Conservation (phyloP, 2,329 filamentous ascomycete genomes). For the Arthrobotrys musiformis region DNA sequence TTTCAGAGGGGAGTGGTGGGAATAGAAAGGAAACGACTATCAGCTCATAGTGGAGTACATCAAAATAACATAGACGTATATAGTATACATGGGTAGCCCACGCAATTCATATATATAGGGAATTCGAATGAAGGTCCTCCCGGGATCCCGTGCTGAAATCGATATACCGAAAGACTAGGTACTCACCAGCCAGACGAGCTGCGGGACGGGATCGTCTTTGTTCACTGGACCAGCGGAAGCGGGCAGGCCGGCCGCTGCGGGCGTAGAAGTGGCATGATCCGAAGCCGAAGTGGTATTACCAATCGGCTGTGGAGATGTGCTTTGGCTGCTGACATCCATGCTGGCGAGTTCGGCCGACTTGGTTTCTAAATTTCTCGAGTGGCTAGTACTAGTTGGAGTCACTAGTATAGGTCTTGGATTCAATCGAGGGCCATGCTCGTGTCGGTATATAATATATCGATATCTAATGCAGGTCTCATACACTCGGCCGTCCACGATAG, state of each 20-base stretch:
- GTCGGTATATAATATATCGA: too few species aligned
- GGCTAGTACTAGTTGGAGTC: neutral
- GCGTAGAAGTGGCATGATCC: constrained; percentile 47
- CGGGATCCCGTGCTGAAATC: too few species aligned
- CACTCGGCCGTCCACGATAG: too few species aligned
- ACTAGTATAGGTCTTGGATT: neutral
- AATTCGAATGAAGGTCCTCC: too few species aligned
- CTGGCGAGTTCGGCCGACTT: constrained; percentile 24
- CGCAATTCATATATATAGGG: too few species aligned
- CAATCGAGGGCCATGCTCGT: neutral
- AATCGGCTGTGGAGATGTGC: constrained; percentile 41
- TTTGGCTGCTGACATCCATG: constrained; percentile 52
- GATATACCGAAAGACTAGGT: too few species aligned
- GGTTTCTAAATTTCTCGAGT: too few species aligned
- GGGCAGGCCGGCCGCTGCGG: constrained; percentile 29
- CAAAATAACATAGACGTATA: neutral
- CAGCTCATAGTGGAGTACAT: constrained; percentile 15
- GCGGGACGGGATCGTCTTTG: constrained; percentile 49
- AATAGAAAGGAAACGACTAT: neutral
- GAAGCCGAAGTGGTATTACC: constrained; percentile 20
- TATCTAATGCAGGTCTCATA: too few species aligned
- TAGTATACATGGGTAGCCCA: neutral
- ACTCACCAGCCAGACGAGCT: constrained; percentile 52
- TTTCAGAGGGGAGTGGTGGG: neutral
- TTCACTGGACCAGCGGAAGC: constrained; percentile 50